phyloP scores from a whole-genome alignment of 768 basidiomycete species.

The Termitomyces sp. region DNA sequence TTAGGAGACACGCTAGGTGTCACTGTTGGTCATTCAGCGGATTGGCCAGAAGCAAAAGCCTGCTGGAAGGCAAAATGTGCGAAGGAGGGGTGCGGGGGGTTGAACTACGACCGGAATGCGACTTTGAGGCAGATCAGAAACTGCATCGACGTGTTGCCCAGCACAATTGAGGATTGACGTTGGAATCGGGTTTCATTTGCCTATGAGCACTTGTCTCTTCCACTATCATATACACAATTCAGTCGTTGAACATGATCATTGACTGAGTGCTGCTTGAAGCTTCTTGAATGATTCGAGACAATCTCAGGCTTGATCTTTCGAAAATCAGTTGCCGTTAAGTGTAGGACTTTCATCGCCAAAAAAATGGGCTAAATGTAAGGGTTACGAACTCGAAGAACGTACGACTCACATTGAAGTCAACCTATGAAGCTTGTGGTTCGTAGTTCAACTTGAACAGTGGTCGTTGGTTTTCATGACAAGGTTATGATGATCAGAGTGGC shows the following conservation, averaged over 20 bases:
- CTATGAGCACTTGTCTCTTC: neutral
- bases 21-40: slow-evolving; percentile 40
- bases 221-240: neutral
- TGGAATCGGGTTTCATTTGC: neutral
- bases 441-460: too few relatives aligned
- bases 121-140: slow-evolving; percentile 58
- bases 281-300: neutral
- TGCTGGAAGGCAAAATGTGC: slow-evolving; percentile 64
- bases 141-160: slow-evolving; percentile 55
- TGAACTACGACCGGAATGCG: slow-evolving; percentile 59
- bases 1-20: slow-evolving; percentile 51
- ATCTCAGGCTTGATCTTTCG: neutral
- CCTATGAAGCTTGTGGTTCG: neutral
- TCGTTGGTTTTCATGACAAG: too few relatives aligned
- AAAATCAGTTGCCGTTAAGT: neutral
- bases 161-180: slow-evolving; percentile 29
- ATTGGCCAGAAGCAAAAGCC: slow-evolving; percentile 57
- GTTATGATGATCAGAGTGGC: too few relatives aligned
- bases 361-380: neutral
- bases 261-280: neutral
- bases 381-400: neutral
- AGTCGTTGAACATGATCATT: neutral
- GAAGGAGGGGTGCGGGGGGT: slow-evolving; percentile 47
- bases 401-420: neutral
- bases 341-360: neutral